These are phyloP conservation scores for Magnaporthiopsis rhizophila DNA, from an alignment of 2,329 filamentous ascomycete genomes.

Conservation along the genomic window DNA sequence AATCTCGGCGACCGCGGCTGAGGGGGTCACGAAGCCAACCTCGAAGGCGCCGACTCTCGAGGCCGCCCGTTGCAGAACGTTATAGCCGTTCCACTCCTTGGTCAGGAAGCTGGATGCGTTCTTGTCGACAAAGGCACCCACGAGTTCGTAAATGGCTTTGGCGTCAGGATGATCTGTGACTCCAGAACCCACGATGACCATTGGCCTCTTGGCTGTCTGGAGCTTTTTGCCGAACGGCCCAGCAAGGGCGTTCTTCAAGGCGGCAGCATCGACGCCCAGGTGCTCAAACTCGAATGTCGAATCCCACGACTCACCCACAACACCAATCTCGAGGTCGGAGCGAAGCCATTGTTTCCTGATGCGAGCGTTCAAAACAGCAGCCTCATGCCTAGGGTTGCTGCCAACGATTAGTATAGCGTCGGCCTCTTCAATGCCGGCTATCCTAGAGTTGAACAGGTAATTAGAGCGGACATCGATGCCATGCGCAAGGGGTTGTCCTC, in stretches of 20 bases:
- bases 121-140: slow-evolving; percentile 89
- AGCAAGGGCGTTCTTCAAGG: slow-evolving; percentile 76
- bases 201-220: slow-evolving; percentile 76
- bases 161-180: slow-evolving; percentile 86
- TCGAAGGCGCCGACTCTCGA: slow-evolving; percentile 92
- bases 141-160: slow-evolving; percentile 85
- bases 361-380: slow-evolving; percentile 87
- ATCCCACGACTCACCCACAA: slow-evolving; percentile 84
- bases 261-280: slow-evolving; percentile 68
- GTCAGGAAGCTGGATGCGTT: slow-evolving; percentile 82
- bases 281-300: slow-evolving; percentile 96
- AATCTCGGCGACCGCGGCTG: slow-evolving; percentile 69
- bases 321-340: slow-evolving; percentile 85
- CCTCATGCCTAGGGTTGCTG: slow-evolving; percentile 92
- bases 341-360: slow-evolving; percentile 98
- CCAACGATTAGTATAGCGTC: slow-evolving; percentile 88
- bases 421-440: slow-evolving; percentile 88
- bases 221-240: slow-evolving; percentile 93
- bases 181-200: slow-evolving; percentile 93
- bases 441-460: slow-evolving; percentile 94
- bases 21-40: slow-evolving; percentile 87
- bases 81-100: slow-evolving; percentile 94
- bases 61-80: slow-evolving; percentile 87
- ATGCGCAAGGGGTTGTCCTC: slow-evolving; percentile 77
- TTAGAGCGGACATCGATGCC: slow-evolving; percentile 90